Evolutionary conservation across 768 basidiomycete genomes (phyloP), one percentile per base, ranked within the genome.

Genomic region (Phlegmacium glaucopus): DNA sequence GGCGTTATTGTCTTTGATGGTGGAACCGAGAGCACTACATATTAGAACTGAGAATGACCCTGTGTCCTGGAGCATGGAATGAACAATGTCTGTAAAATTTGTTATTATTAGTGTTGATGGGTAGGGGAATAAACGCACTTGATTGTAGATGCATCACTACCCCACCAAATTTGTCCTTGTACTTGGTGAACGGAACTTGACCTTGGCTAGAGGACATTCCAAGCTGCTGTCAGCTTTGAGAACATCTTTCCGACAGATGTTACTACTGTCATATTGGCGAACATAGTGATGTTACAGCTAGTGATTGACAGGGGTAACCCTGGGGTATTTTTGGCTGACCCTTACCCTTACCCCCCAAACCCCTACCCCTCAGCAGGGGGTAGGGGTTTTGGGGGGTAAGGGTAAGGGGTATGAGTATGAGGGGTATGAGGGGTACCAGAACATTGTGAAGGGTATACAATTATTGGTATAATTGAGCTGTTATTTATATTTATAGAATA

Each of bases 101-200:
- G 18, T 22, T n/a, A 47, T 56, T 17, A 68, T 50, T 36, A 15
- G 13, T 11, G 37, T 44, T 26, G n/a, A 32, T 41, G 26, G 30
- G 34, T 49, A 39, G 34, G 26, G 12, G 54, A 42, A 39, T 38
- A n/a, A 2, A 44, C 22, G 15, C 12, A 92, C 93, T 97, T 98
- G 60, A 97, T 83, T 9, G 85, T 83, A 5, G 91, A 87, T 3
- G 85, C 79, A 12, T 92, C 87, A 25, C 95, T 94, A 8, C 92
- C 87, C 48, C 95, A 74, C 16, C 95, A 80, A 42, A 97, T 93
- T 1, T 74, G 77, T 52, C 95, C 88, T 43, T 77, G 75, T 63
- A 97, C 64, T 96, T 94, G 5, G 92, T 96, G 64, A 95, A 97
- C 1, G 81, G 67, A 4, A 91, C 75, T 17, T n/a, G n/a, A 97